Evolutionary conservation across 2,329 filamentous ascomycete genomes (phyloP).

Genomic region (Fusarium bactridioides): DNA sequence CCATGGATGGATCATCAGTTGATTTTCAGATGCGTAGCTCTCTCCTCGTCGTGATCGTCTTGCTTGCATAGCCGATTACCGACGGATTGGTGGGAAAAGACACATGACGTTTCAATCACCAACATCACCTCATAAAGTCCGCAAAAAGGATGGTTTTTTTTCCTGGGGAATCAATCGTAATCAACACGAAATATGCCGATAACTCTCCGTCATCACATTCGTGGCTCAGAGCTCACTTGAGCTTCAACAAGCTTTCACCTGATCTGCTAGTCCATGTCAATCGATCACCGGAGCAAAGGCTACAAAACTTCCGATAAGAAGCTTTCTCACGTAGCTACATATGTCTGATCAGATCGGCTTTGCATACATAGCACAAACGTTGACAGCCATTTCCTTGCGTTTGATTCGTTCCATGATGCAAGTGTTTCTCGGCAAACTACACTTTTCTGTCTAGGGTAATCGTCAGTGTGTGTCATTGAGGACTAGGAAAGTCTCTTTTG

Average conservation of each 20-base stretch:
- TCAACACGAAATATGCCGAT: not conserved
- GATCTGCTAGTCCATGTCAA: slow-evolving; percentile 3
- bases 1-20: not conserved
- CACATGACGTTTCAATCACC: slow-evolving; percentile 21
- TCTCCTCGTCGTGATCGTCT: slow-evolving; percentile 16
- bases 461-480: slow-evolving; percentile 14
- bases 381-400: not conserved
- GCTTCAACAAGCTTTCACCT: not conserved
- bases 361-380: slow-evolving; percentile 23
- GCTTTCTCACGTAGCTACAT: not conserved
- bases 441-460: slow-evolving; percentile 22
- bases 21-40: slow-evolving; percentile 23
- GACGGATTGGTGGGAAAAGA: slow-evolving; percentile 20
- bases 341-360: slow-evolving; percentile 11
- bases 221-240: not conserved
- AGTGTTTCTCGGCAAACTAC: not conserved
- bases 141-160: not conserved
- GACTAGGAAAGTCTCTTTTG: slow-evolving; percentile 8
- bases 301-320: not conserved
- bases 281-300: not conserved
- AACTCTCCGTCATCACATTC: not conserved
- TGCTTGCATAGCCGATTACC: slow-evolving; percentile 32
- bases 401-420: slow-evolving; percentile 25
- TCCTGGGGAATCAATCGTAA: slow-evolving; percentile 12
- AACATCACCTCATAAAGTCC: slow-evolving; percentile 29